phyloP scores from a whole-genome alignment of 2,329 filamentous ascomycete species.

The Penicillium verrucosum region DNA sequence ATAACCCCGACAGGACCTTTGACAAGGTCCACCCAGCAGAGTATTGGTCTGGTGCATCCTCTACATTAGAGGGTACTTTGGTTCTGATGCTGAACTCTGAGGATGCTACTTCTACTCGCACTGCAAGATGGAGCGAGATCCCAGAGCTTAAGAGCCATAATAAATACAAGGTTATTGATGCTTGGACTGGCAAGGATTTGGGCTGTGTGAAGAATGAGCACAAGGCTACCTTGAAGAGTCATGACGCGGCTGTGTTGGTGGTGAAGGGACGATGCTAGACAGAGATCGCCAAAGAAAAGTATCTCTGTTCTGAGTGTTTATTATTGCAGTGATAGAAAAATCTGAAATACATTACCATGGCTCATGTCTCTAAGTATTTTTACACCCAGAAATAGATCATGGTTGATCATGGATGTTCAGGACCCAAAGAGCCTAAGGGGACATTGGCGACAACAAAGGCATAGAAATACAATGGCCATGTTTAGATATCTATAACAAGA shows the following conservation, averaged over 20 bases:
- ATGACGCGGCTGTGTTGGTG: conserved; percentile 33
- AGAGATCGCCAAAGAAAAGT: background rate
- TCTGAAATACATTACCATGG: background rate
- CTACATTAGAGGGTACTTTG: conserved; percentile 25
- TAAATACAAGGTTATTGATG: conserved; percentile 28
- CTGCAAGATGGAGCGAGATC: conserved; percentile 31
- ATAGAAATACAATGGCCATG: background rate
- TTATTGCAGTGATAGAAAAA: no score
- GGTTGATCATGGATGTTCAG: background rate
- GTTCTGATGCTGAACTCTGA: conserved; percentile 36
- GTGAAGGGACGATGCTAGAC: conserved; percentile 18
- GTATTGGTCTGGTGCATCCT: conserved; percentile 37
- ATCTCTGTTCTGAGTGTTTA: background rate
- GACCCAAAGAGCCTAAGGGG: background rate
- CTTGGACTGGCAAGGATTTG: conserved; percentile 30
- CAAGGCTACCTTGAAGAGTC: conserved; percentile 23
- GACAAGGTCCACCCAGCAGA: conserved; percentile 34
- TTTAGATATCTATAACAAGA: background rate
- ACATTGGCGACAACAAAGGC: background rate
- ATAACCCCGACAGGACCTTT: conserved; percentile 36
- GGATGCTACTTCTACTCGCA: conserved; percentile 18
- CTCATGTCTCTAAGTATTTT: background rate
- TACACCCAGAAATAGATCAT: background rate
- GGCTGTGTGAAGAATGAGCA: conserved; percentile 30
- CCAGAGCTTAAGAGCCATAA: conserved; percentile 23